A percentile compares a stretch with the other conserved stretches of the same genome.
Evolutionary conservation across 768 basidiomycete genomes (phyloP).

Genomic region (Ephemerocybe angulata): DNA sequence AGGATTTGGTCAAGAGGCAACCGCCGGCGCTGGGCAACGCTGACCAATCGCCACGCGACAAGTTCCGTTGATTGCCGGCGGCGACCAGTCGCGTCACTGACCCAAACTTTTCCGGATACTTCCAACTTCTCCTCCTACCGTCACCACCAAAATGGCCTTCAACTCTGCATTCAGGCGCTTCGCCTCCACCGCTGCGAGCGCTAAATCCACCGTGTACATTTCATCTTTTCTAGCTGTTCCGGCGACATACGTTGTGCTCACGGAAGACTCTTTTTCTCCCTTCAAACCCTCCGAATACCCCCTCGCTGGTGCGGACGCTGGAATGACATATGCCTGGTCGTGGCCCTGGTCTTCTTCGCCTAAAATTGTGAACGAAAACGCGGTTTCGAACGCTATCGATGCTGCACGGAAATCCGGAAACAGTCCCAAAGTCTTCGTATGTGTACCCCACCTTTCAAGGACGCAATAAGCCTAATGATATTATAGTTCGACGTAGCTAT

Average conservation of each 20-base stretch:
- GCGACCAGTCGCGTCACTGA: background rate
- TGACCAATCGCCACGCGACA: too few relatives aligned
- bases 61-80: background rate
- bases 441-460: background rate
- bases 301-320: background rate
- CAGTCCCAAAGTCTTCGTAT: slow-evolving; percentile 15
- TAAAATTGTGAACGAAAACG: background rate
- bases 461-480: background rate
- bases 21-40: too few relatives aligned
- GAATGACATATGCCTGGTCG: background rate
- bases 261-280: slow-evolving; percentile 6
- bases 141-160: background rate
- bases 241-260: slow-evolving; percentile 29
- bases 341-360: background rate
- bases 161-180: slow-evolving; percentile 39
- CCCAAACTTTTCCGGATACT: background rate
- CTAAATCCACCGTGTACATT: slow-evolving; percentile 26
- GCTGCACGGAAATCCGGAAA: background rate
- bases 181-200: slow-evolving; percentile 42
- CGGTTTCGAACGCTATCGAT: background rate
- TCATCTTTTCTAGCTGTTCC: slow-evolving; percentile 31
- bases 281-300: slow-evolving; percentile 14
- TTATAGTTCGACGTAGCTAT: slow-evolving; percentile 64
- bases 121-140: background rate
- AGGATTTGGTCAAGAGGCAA: too few relatives aligned